phyloP scores from a whole-genome alignment of 805 yeast species.

The Brettanomyces naardenensis region DNA sequence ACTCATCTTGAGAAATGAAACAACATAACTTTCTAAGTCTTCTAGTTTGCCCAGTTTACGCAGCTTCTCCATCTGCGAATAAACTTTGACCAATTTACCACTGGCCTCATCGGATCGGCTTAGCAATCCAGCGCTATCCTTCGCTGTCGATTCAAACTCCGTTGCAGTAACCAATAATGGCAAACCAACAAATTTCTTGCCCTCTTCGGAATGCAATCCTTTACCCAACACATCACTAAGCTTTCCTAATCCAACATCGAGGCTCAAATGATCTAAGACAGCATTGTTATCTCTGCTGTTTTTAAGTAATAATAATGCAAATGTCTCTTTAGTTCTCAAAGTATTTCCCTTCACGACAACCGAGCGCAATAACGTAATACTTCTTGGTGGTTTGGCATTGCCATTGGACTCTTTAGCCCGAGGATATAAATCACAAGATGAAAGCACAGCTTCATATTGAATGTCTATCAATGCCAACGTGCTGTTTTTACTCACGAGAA shows the following conservation, averaged over 20 bases:
- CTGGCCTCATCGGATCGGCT: constrained; percentile 12
- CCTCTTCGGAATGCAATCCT: constrained; percentile 28
- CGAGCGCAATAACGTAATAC: constrained; percentile 24
- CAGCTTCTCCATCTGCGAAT: constrained; percentile 18
- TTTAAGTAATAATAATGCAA: constrained; percentile 33
- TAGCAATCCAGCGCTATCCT: constrained; percentile 19
- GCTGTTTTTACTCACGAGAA: constrained; percentile 33
- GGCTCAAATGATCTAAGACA: constrained; percentile 35
- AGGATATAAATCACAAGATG: constrained; percentile 22
- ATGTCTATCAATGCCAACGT: constrained; percentile 37
- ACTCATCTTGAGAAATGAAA: constrained; percentile 23
- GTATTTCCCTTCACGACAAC: constrained; percentile 36
- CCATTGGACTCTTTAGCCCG: constrained; percentile 18
- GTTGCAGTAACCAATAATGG: constrained; percentile 15
- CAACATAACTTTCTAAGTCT: constrained; percentile 22
- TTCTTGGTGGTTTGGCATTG: constrained; percentile 17
- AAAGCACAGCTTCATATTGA: constrained; percentile 32
- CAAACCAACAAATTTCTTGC: constrained; percentile 18
- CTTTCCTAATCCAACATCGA: constrained; percentile 61
- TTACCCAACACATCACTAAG: constrained; percentile 66
- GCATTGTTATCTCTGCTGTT: constrained; percentile 36
- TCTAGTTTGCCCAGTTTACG: constrained; percentile 19
- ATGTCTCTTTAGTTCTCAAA: constrained; percentile 30
- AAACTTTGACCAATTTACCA: constrained; percentile 22
- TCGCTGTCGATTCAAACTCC: constrained; percentile 13